Evolutionary conservation across 805 yeast species (phyloP).

Genomic region (Zygosaccharomyces lentus): DNA sequence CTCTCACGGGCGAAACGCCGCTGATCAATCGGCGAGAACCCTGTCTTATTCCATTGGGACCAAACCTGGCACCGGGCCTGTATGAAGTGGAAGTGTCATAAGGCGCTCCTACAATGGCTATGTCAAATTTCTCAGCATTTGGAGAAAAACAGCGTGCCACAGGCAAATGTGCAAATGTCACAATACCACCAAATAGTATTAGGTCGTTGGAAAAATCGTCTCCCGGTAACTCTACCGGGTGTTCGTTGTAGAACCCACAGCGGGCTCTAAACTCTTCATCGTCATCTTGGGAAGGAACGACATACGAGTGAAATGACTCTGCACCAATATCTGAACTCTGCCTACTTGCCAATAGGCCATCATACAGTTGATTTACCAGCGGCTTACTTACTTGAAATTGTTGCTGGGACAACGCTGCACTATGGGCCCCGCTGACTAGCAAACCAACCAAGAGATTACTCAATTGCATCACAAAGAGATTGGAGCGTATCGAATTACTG

Average conservation of each 20-base stretch:
- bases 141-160: constrained; percentile 15
- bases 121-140: constrained; percentile 34
- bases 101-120: constrained; percentile 57
- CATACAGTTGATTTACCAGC: constrained; percentile 13
- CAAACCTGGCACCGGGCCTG: constrained; percentile 57
- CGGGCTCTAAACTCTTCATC: constrained; percentile 15
- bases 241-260: constrained; percentile 16
- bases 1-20: constrained; percentile 43
- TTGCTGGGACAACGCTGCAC: neutral
- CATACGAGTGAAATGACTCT: neutral
- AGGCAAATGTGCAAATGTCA: constrained; percentile 17
- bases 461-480: neutral
- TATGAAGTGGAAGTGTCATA: constrained; percentile 55
- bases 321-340: constrained; percentile 1
- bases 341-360: constrained; percentile 9
- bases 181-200: constrained; percentile 14
- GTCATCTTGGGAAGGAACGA: constrained; percentile 7
- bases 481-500: neutral
- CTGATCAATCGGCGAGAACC: constrained; percentile 43
- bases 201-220: constrained; percentile 14
- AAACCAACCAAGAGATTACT: neutral
- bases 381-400: neutral
- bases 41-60: constrained; percentile 50
- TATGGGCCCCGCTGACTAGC: neutral
- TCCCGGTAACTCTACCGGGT: constrained; percentile 10